phyloP scores from a whole-genome alignment of 2,329 filamentous ascomycete species.

The Colletotrichum cordylinicola region DNA sequence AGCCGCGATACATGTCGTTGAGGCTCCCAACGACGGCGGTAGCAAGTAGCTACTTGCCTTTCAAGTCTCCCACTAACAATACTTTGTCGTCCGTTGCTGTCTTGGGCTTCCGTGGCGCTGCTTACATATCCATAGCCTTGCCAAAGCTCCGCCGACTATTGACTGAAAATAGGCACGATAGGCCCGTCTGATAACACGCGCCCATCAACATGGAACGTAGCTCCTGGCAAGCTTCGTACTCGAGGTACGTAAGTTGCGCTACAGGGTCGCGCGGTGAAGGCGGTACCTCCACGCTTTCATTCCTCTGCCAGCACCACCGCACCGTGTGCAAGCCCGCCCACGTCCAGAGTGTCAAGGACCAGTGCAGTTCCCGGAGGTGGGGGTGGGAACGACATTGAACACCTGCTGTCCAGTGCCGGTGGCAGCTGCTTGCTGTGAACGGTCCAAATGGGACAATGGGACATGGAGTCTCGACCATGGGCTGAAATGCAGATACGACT shows the following conservation, averaged over 20 bases:
- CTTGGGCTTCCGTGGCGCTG: not conserved
- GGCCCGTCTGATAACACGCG: not conserved
- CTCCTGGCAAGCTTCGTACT: slow-evolving; percentile 18
- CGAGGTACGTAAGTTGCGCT: slow-evolving; percentile 15
- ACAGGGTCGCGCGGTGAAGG: not conserved
- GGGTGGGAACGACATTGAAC: slow-evolving; percentile 11
- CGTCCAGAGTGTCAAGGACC: not conserved
- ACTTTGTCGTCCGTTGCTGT: not conserved
- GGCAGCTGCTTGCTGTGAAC: not conserved
- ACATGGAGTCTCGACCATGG: not conserved
- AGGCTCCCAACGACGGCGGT: not conserved
- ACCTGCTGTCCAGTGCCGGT: not conserved
- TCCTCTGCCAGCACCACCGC: not conserved
- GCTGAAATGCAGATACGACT: slow-evolving; percentile 17
- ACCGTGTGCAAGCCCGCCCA: not conserved
- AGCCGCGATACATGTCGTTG: not conserved
- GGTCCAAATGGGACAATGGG: not conserved
- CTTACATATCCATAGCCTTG: not conserved
- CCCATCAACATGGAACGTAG: slow-evolving; percentile 18
- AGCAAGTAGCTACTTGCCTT: slow-evolving; percentile 13
- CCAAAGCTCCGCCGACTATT: not conserved
- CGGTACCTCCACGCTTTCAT: not conserved
- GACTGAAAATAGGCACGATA: not conserved
- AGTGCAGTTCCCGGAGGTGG: slow-evolving; percentile 14
- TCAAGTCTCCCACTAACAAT: not conserved